Percentiles rank a stretch among this genome's conserved stretches.
phyloP scores from a whole-genome alignment of 2,329 filamentous ascomycete genomes.

The Alternaria metachromatica region DNA sequence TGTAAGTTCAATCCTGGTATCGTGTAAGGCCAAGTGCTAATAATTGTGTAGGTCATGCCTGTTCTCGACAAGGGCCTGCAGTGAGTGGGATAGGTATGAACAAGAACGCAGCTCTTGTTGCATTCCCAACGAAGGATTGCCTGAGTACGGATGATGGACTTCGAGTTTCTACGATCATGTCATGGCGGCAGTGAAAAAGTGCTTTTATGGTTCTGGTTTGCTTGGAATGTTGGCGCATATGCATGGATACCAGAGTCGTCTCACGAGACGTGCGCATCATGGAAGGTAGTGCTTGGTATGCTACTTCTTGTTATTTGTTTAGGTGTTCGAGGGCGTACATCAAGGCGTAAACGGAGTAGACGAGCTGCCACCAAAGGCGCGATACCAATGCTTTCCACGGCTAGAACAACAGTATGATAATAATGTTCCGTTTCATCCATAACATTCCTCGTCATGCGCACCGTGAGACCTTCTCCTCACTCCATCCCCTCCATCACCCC shows the following conservation, averaged over 20 bases:
- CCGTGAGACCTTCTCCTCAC: neutral
- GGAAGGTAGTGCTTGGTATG: neutral
- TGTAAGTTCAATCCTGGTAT: conserved; percentile 65
- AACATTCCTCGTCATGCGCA: neutral
- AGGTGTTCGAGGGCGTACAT: neutral
- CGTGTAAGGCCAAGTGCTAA: conserved; percentile 11
- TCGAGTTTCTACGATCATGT: neutral
- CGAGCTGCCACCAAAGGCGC: neutral
- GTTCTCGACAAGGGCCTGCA: conserved; percentile 37
- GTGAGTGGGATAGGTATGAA: neutral
- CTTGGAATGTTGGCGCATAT: neutral
- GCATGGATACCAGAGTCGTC: neutral
- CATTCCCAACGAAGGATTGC: neutral
- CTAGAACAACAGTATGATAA: neutral
- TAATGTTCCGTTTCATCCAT: neutral
- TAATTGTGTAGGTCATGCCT: conserved; percentile 35
- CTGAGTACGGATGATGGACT: neutral
- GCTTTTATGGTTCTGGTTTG: neutral
- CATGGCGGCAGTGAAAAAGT: conserved; percentile 6
- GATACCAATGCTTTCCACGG: neutral
- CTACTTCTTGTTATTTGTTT: neutral
- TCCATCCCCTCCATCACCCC: neutral
- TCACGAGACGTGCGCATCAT: neutral
- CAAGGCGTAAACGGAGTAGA: neutral
- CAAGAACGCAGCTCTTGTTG: neutral